These are phyloP conservation scores for Trifolium fragiferum DNA, from an alignment of 306 rosid genomes.

Conservation along the genomic window DNA sequence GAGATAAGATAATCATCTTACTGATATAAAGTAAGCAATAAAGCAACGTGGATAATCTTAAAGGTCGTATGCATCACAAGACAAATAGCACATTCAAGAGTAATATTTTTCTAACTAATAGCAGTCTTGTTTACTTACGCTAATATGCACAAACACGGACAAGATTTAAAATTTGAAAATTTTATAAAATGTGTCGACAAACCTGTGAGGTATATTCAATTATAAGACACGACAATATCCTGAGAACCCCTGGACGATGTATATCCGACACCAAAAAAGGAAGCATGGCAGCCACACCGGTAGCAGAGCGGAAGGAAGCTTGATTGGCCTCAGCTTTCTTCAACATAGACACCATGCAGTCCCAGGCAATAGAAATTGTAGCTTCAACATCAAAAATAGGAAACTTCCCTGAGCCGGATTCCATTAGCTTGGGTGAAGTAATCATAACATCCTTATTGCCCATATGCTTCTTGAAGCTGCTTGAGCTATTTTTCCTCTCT, in stretches of 20 bases:
- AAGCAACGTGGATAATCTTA: constrained; percentile 21
- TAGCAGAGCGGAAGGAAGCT: constrained; percentile 81
- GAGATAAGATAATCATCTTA: constrained; percentile 38
- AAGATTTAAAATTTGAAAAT: constrained; percentile 25
- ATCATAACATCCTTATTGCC: constrained; percentile 81
- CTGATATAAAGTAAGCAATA: constrained; percentile 40
- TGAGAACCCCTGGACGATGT: constrained; percentile 90
- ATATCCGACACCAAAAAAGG: constrained; percentile 84
- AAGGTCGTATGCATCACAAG: constrained; percentile 32
- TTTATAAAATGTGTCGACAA: constrained; percentile 38
- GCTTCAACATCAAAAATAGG: constrained; percentile 85
- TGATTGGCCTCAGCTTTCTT: constrained; percentile 95
- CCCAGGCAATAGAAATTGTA: constrained; percentile 92
- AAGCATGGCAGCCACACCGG: constrained; percentile 76
- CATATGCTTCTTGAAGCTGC: constrained; percentile 78
- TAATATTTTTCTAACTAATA: constrained; percentile 23
- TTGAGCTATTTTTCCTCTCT: constrained; percentile 70
- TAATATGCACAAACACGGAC: constrained; percentile 31
- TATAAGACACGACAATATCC: constrained; percentile 85
- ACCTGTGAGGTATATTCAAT: constrained; percentile 94
- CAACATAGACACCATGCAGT: constrained; percentile 86
- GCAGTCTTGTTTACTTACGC: neutral
- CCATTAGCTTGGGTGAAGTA: constrained; percentile 80
- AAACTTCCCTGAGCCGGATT: constrained; percentile 80
- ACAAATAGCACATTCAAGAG: constrained; percentile 28